Evolutionary conservation across 2,329 filamentous ascomycete genomes (phyloP).

Genomic region (Colletotrichum shisoi): DNA sequence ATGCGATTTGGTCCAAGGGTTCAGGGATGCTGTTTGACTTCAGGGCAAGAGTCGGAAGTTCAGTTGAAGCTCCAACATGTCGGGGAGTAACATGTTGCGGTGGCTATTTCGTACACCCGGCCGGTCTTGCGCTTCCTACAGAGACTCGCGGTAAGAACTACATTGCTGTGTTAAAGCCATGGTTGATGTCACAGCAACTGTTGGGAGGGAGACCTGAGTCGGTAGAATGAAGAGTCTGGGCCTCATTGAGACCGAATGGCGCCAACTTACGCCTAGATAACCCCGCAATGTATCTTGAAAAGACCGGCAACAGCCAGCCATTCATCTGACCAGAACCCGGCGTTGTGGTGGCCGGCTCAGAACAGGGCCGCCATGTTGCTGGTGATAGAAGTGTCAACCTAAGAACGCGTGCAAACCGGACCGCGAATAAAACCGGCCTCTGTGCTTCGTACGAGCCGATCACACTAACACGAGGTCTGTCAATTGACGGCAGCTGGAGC

Average conservation of each 20-base stretch:
- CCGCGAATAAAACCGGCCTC: neutral
- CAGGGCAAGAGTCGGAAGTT: constrained; percentile 29
- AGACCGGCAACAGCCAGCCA: constrained; percentile 11
- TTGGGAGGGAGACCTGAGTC: constrained; percentile 1
- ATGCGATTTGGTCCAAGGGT: constrained; percentile 26
- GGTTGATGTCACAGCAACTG: neutral
- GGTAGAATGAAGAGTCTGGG: neutral
- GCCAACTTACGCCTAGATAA: neutral
- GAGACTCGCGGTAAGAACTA: neutral
- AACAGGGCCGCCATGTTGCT: constrained; percentile 5
- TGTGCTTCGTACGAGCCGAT: neutral
- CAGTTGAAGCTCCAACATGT: constrained; percentile 38
- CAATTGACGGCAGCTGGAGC: neutral
- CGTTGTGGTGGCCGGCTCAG: constrained; percentile 5
- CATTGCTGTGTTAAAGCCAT: constrained; percentile 3
- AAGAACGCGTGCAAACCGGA: neutral
- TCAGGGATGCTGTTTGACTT: constrained; percentile 30
- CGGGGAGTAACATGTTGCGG: constrained; percentile 14
- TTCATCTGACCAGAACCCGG: constrained; percentile 13
- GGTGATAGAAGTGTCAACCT: constrained; percentile 6
- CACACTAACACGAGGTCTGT: neutral
- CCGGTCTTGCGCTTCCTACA: constrained; percentile 8
- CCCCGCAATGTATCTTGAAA: neutral
- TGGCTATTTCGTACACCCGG: constrained; percentile 4
- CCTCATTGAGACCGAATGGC: constrained; percentile 3